Evolutionary conservation across 306 rosid species (phyloP), one percentile per base, ranked within the genome.

Genomic region (Inga laurina): DNA sequence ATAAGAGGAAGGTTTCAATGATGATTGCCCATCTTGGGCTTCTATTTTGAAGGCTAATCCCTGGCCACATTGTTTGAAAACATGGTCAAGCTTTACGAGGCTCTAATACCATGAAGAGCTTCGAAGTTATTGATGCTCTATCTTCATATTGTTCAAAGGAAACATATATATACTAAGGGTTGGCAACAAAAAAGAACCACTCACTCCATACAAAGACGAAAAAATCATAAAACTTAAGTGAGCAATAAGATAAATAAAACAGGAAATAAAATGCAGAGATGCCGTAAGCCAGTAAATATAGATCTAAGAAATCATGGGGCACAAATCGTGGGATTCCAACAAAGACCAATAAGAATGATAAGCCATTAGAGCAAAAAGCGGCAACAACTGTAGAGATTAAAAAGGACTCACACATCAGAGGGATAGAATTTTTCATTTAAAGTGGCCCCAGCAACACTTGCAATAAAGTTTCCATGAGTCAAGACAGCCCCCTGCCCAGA

Each of bases 381-480:
- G 46, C 49, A 80, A n/a, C 2, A 43, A 56, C 35, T 24, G 39
- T 46, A 48, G 73, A 48, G 21, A 57, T 19, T 10, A 76, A 52
- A 83, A 56, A 51, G 66, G 82, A 89, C 98, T 91, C 86, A 94
- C 99, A 91, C 86, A 51, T 97, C 99, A 54, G 97, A 90, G 51
- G 99, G 92, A 90, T 70, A 74, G 79, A 90, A 94, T 65, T 86
- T 88, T 82, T 85, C 82, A 73, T 45, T 35, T 3, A 87, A 1
- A 85, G 92, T 82, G 83, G 88, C 27, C 81, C 99, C 99, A 75
- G 99, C 95, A 87, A 91, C 88, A 86, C 69, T 94, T 70, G 99
- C 97, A 89, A 97, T 92, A 67, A 97, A 85, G 90, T 92, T 97
- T 84, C 81, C 93, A 81, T 97, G 98, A 67, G 95, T 87, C 88